Base-by-base conservation (phyloP, 78 protist genomes). In the Dictyostelium firmibasis region DNA sequence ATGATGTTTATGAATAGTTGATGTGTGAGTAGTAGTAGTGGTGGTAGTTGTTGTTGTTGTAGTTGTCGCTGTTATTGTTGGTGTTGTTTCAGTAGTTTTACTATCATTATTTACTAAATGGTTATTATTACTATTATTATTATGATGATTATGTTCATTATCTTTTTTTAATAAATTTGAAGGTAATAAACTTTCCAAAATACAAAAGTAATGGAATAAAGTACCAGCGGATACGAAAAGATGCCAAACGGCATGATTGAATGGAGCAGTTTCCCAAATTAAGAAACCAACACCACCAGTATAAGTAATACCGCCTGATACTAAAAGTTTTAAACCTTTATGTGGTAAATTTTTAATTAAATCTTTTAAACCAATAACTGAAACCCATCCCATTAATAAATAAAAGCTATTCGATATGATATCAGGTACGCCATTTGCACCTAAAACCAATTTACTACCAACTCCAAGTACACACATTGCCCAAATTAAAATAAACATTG, bases 211-310 rank as follows among this genome's bases (percentile, higher is more conserved):
- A 78, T 89, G 94, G 25, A 89, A 84, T 43, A 89, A 43, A 27
- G 87, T 79, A 29, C 94, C 94, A 35, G 87, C 87, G 53, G 81
- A 35, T 16, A 89, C 94, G 53, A 89, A 81, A 3, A 89, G 53
- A 70, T 89, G 94, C 94, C 94, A 89, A 10, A 89, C 36, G 2
- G 94, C 94, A 69, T 89, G 94, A 75, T 89, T 89, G 47, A 81
- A 89, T 4, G 87, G 87, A 7, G 60, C 31, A 13, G 94, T 81
- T 57, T 89, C 94, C 94, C 94, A 89, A 69, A 89, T 10, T 47
- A 89, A 75, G 57, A 89, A 81, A 6, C 47, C 87, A 14, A 89
- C 74, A 33, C 94, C 94, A 89, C 87, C 50, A 33, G 94, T 89
- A 84, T 89, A 89, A 1, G 94, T 84, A 4, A 89, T 20, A 43